Percentiles rank a stretch among this genome's conserved stretches.
Evolutionary conservation across 306 rosid genomes (phyloP).

Genomic region (Prunus campanulata): DNA sequence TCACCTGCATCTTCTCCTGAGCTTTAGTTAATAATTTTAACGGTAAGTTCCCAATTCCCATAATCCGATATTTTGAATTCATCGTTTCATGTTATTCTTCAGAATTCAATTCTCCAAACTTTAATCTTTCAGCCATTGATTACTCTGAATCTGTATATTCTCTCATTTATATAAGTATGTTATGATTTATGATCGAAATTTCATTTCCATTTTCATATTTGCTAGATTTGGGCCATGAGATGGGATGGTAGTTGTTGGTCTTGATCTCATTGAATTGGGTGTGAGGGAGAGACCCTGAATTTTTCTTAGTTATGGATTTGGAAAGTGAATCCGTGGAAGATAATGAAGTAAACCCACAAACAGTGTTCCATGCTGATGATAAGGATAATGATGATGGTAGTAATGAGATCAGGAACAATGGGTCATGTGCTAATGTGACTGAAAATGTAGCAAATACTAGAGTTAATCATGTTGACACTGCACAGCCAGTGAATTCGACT

Average conservation of each 20-base stretch:
- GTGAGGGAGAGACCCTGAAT: conserved; percentile 17
- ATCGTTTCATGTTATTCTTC: background rate
- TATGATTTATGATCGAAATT: background rate
- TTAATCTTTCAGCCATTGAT: background rate
- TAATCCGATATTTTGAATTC: background rate
- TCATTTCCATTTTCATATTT: background rate
- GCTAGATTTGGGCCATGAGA: conserved; percentile 30
- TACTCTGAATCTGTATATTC: conserved; percentile 2
- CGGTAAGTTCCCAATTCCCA: conserved; percentile 29
- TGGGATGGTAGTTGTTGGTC: conserved; percentile 25
- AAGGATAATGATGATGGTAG: conserved; percentile 36
- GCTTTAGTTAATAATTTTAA: conserved; percentile 35
- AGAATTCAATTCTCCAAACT: background rate
- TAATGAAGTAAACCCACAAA: conserved; percentile 39
- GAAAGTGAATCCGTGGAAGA: conserved; percentile 64
- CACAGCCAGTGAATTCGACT: conserved; percentile 27
- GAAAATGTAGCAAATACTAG: conserved; percentile 34
- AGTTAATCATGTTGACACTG: conserved; percentile 29
- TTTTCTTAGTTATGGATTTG: conserved; percentile 63
- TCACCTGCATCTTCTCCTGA: background rate
- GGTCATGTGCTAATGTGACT: conserved; percentile 32
- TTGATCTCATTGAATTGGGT: conserved; percentile 24
- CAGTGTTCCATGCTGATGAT: conserved; percentile 31
- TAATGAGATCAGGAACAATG: conserved; percentile 36
- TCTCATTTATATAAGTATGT: background rate